Evolutionary conservation across 345 rosid genomes (phyloP).

Genomic region (Acer saccharum): DNA sequence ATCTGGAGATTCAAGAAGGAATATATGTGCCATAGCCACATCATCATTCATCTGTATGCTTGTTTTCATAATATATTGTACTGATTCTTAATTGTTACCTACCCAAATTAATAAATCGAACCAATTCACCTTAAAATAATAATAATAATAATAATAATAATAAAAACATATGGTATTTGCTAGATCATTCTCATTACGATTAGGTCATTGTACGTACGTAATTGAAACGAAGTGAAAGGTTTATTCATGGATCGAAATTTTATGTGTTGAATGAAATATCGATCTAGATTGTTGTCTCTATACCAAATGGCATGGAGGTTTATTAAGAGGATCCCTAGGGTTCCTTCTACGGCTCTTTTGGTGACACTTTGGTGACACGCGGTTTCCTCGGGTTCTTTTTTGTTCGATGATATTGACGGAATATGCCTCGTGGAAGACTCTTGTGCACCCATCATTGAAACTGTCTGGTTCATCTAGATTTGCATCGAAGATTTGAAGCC

Average conservation of each 20-base stretch:
- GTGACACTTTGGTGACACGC: not conserved
- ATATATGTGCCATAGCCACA: constrained; percentile 38
- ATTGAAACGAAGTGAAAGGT: too few relatives aligned
- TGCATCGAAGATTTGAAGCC: constrained; percentile 27
- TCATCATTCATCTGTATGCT: constrained; percentile 2
- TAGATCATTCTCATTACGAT: too few relatives aligned
- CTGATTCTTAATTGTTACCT: not conserved
- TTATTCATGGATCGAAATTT: too few relatives aligned
- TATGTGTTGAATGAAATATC: too few relatives aligned
- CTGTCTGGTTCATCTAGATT: constrained; percentile 24
- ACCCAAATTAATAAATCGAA: too few relatives aligned
- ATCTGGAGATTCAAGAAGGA: constrained; percentile 31
- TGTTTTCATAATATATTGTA: not conserved
- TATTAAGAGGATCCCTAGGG: constrained; percentile 15
- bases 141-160: too few relatives aligned
- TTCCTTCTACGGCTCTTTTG: constrained; percentile 16
- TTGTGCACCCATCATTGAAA: constrained; percentile 26
- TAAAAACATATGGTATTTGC: too few relatives aligned
- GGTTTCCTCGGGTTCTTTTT: constrained; percentile 7
- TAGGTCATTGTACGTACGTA: too few relatives aligned
- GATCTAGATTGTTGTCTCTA: too few relatives aligned
- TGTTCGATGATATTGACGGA: not conserved
- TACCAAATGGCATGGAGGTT: too few relatives aligned
- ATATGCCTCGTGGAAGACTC: constrained; percentile 30
- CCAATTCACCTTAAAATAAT: too few relatives aligned